Percentiles rank a stretch among this genome's conserved stretches.
phyloP scores from a whole-genome alignment of 1,284 basidiomycete species.

The Ustilago vetiveriae region DNA sequence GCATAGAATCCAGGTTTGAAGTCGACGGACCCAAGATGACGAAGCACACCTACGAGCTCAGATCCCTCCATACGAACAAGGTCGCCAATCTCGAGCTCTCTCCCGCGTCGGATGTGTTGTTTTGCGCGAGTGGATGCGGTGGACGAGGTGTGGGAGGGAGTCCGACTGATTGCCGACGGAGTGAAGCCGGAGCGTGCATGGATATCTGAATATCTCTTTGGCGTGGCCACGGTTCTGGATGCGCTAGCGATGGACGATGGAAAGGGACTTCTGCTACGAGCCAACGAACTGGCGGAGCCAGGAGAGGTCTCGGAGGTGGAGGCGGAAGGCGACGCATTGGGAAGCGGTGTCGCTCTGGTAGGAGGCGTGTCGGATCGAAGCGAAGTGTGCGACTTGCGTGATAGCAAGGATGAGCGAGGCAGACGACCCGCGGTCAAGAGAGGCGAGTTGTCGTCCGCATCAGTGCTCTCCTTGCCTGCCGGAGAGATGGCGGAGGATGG shows the following conservation, averaged over 20 bases:
- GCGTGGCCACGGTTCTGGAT: constrained; percentile 24
- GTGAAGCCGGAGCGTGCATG: constrained; percentile 19
- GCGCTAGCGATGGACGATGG: constrained; percentile 8
- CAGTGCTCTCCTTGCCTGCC: constrained; percentile 9
- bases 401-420: constrained; percentile 31
- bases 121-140: constrained; percentile 41
- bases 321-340: constrained; percentile 26
- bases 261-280: constrained; percentile 23
- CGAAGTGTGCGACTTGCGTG: constrained; percentile 32
- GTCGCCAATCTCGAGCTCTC: constrained; percentile 60
- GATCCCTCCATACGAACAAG: constrained; percentile 53
- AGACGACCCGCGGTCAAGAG: constrained; percentile 36
- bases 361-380: constrained; percentile 39
- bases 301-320: constrained; percentile 29
- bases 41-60: constrained; percentile 58
- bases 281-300: constrained; percentile 10
- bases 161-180: constrained; percentile 14
- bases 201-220: constrained; percentile 39
- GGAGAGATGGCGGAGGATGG: constrained; percentile 17
- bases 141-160: constrained; percentile 36
- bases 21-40: constrained; percentile 60
- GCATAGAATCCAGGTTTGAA: constrained; percentile 60
- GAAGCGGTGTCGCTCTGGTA: constrained; percentile 5
- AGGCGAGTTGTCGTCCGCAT: constrained; percentile 29
- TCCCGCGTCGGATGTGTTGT: constrained; percentile 25